Evolutionary conservation across 495 filamentous ascomycete genomes (phyloP).

Genomic region (Penicillium psychrofluorescens): DNA sequence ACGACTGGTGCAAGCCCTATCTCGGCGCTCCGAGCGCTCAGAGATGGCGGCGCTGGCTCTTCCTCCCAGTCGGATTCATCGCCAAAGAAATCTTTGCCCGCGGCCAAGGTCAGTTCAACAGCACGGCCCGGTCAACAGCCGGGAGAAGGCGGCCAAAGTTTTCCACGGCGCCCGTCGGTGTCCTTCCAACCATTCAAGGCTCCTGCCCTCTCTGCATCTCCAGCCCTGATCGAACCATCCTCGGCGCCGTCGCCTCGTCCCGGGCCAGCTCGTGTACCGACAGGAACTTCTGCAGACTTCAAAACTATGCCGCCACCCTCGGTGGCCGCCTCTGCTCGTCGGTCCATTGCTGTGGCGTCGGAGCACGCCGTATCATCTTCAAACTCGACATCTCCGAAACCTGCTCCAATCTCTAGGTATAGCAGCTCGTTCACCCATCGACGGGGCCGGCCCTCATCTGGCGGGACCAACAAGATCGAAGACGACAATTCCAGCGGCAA

Average conservation of each 20-base stretch:
- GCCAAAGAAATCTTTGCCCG: slow-evolving; percentile 51
- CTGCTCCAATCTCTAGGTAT: slow-evolving; percentile 61
- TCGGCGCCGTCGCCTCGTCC: slow-evolving; percentile 56
- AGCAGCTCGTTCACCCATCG: slow-evolving; percentile 87
- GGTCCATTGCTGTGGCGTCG: slow-evolving; percentile 36
- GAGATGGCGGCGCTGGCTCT: slow-evolving; percentile 42
- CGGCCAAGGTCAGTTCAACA: slow-evolving; percentile 48
- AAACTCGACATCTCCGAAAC: slow-evolving; percentile 64
- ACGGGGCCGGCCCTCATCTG: slow-evolving; percentile 65
- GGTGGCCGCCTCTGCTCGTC: slow-evolving; percentile 34
- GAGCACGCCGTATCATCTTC: slow-evolving; percentile 55
- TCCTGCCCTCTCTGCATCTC: slow-evolving; percentile 86
- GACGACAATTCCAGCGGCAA: slow-evolving; percentile 90
- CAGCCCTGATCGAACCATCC: slow-evolving; percentile 48
- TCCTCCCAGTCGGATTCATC: slow-evolving; percentile 49
- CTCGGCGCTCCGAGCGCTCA: slow-evolving; percentile 68
- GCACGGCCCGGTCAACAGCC: slow-evolving; percentile 55
- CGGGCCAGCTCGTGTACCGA: slow-evolving; percentile 44
- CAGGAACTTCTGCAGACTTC: slow-evolving; percentile 52
- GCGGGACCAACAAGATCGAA: slow-evolving; percentile 61
- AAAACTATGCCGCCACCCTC: slow-evolving; percentile 53
- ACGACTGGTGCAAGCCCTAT: slow-evolving; percentile 76
- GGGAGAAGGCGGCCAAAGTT: slow-evolving; percentile 43
- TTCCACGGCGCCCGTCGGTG: slow-evolving; percentile 70
- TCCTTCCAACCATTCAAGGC: slow-evolving; percentile 96